These are phyloP conservation scores for Calonectria multiphialidica DNA, from an alignment of 2,329 filamentous ascomycete species.

Conservation along the genomic window DNA sequence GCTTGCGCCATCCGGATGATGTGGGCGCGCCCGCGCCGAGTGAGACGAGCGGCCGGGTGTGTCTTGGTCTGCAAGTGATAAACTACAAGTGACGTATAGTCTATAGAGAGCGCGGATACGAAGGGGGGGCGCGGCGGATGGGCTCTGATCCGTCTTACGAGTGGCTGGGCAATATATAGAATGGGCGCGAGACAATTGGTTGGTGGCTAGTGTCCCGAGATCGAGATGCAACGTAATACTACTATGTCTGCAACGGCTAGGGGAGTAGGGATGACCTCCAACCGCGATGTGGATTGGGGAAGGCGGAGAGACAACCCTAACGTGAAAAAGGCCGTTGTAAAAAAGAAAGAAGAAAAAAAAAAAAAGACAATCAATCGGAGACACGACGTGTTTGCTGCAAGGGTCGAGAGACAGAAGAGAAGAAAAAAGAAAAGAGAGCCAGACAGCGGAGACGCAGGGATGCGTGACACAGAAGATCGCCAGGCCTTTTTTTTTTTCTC, in stretches of 20 bases:
- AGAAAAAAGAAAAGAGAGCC: background rate
- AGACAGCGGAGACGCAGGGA: slow-evolving; percentile 11
- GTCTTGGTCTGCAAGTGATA: background rate
- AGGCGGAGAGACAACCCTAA: background rate
- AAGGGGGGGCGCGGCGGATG: background rate
- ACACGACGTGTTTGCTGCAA: slow-evolving; percentile 13
- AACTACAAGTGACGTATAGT: background rate
- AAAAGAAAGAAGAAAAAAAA: background rate
- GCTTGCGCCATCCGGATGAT: background rate
- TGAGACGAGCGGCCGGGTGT: background rate
- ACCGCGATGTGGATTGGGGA: background rate
- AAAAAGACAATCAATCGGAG: slow-evolving; percentile 17
- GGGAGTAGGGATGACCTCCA: background rate
- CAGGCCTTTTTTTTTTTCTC: background rate
- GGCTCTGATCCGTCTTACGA: background rate
- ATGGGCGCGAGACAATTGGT: background rate
- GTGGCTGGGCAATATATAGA: background rate
- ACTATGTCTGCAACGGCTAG: background rate
- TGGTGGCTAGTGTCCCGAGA: background rate
- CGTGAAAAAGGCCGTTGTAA: slow-evolving; percentile 1
- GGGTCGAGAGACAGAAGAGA: slow-evolving; percentile 3
- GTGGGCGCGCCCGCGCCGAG: too few species aligned
- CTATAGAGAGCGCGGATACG: background rate
- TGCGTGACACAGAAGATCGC: background rate
- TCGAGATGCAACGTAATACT: background rate